Conservation (phyloP, 352 stramenopile species). For the Peronospora destructor region DNA sequence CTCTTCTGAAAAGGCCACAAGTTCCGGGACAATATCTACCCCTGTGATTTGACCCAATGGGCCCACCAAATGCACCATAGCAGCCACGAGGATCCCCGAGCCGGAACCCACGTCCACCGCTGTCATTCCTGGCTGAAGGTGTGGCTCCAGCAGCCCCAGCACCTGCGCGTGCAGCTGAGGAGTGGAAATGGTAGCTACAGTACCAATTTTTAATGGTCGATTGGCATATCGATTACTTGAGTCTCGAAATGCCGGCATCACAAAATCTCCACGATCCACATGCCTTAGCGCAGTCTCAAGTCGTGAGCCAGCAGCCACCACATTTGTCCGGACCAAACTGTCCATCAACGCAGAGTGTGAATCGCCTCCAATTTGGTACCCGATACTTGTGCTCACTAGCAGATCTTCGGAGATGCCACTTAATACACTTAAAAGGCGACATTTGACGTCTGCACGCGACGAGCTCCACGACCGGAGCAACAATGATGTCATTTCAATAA, state of each 20-base stretch:
- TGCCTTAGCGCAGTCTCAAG: conserved; percentile 54
- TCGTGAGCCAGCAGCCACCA: conserved; percentile 44
- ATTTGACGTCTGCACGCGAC: conserved; percentile 2
- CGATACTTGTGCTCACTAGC: conserved; percentile 77
- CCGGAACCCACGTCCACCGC: conserved; percentile 74
- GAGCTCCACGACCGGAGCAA: conserved; percentile 6
- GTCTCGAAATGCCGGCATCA: conserved; percentile 25
- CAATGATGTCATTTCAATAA: conserved; percentile 4
- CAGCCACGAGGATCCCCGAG: conserved; percentile 71
- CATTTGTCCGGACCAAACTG: conserved; percentile 70
- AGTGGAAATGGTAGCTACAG: conserved; percentile 79
- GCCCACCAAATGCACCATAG: conserved; percentile 71
- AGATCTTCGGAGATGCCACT: conserved; percentile 73
- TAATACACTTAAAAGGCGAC: conserved; percentile 52
- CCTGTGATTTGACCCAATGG: conserved; percentile 46
- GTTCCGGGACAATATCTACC: conserved; percentile 72
- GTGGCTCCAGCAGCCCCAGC: conserved; percentile 50
- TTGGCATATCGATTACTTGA: conserved; percentile 56
- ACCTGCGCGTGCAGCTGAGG: conserved; percentile 82
- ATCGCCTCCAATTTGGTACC: conserved; percentile 69
- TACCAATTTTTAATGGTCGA: conserved; percentile 66
- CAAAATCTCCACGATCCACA: conserved; percentile 65
- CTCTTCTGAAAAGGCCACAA: conserved; percentile 55
- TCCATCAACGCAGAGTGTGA: conserved; percentile 63
- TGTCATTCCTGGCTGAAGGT: conserved; percentile 53